Base-by-base conservation (phyloP, 345 rosid species). In the Psidium guajava region DNA sequence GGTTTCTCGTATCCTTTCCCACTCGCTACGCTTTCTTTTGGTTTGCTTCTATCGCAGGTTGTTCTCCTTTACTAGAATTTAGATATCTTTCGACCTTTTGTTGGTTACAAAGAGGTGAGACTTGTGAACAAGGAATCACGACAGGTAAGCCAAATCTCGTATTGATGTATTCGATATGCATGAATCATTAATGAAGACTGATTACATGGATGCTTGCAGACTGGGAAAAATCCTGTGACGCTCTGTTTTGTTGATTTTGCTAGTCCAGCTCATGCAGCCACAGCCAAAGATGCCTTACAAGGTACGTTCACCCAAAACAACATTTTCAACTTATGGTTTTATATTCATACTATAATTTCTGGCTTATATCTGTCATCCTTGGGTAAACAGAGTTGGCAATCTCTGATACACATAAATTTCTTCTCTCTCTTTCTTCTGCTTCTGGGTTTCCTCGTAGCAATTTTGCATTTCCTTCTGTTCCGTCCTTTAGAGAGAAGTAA, bases 1-100 rank as follows among this genome's bases (percentile, higher is more conserved):
- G 89, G 95, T 92, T 13, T 87, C 93, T 47, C 94, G 93, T 93
- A 93, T 93, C 96, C 94, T 90, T 89, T 83, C 77, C 61, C 42
- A 54, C 61, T 83, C 54, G 69, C 36, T 47, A 15, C 36, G 13
- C 58, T 58, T 51, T 32, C 44, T 40, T 69, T 47, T 80, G 54
- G 57, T 54, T 74, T 81, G 84, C 57, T 61, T 51, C 54, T 12
- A 51, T 55, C 86, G 61, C 89, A 52, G 24, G 40, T 52, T 86
- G 82, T 90, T 82, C 87, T 87, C 91, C 92, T 93, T 92, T 27
- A 94, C 91, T 82, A 84, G 28, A 53, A 21, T 53, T 69, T 73
- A 92, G 95, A 94, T 88, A 94, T 94, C 64, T 94, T 94, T 84
- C 95, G 95, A 58, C 95, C 94, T 21, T 94, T 94, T 87, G 92